Evolutionary conservation across 441 rosid species (phyloP).

Genomic region (Macaranga tanarius): DNA sequence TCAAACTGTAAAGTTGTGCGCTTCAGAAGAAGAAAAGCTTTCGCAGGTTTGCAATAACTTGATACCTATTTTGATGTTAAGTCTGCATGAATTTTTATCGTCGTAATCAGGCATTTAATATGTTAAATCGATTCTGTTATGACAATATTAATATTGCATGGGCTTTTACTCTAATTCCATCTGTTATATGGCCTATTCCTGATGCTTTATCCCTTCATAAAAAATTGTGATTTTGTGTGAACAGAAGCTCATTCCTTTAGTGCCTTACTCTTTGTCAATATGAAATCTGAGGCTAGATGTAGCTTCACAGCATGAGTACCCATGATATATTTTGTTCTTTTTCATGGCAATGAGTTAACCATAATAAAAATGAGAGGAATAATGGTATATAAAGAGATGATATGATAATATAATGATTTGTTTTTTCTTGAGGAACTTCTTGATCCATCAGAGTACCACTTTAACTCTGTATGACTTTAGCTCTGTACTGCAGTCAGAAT

Average conservation of each 20-base stretch:
- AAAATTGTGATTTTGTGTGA: neutral
- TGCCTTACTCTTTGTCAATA: neutral
- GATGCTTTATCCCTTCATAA: neutral
- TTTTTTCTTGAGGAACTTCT: neutral
- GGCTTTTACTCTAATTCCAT: neutral
- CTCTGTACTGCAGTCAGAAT: no score
- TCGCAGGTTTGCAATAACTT: conserved; percentile 40
- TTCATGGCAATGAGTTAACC: neutral
- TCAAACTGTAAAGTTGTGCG: conserved; percentile 44
- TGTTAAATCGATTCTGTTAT: neutral
- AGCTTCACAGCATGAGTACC: no score
- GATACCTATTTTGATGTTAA: neutral
- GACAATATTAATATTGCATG: neutral
- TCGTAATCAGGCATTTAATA: neutral
- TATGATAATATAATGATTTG: neutral
- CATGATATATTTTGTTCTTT: neutral
- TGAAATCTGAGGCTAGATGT: no score
- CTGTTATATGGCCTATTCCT: neutral
- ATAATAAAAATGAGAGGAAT: neutral
- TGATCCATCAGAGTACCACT: neutral
- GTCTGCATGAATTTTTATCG: neutral
- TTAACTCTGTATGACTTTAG: no score
- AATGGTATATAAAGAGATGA: neutral
- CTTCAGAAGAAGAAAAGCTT: conserved; percentile 40
- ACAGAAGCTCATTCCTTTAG: neutral